Base-by-base conservation (phyloP, 306 rosid species). In the Echinosophora koreensis region DNA sequence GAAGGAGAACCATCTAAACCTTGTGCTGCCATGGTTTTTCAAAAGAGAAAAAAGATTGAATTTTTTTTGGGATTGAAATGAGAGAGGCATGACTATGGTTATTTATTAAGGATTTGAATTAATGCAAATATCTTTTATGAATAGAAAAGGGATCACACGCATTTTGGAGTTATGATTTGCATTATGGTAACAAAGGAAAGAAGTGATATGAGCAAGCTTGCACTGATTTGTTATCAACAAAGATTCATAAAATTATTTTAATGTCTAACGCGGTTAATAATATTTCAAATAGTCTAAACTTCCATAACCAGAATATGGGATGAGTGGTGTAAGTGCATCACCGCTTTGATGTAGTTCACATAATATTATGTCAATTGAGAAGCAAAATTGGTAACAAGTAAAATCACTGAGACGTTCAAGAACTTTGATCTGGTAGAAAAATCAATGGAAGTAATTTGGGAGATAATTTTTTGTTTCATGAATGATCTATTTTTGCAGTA, bases 51-150 rank as follows among this genome's bases (percentile, higher is more conserved):
- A 15, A 0, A 64, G 13, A 42, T n/a, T 14, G 46, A n/a, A n/a
- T 3, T 1, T 70, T 17, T 1, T 72, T 77, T 35, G 69, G 30
- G 47, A 66, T 50, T 69, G 69, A 60, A 47, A 15, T 28, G n/a
- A 52, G 27, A 51, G 13, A 58, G 14, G 15, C 18, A 60, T 60
- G 66, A 49, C 2, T 27, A 30, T 35, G 13, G 9, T 13, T 83
- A 77, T 88, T 70, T 87, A 88, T 74, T 62, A 50, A 68, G 71
- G 80, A 38, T 70, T 80, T 30, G 65, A 79, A 15, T 86, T 59
- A 86, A 86, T 83, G 85, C 85, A 46, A 47, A 72, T 72, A 58
- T 82, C 74, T 55, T 68, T 34, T 18, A 46, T 18, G 18, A 77
- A 38, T 44, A 38, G 87, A 87, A 55, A 85, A 56, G 60, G 75